Evolutionary conservation across 768 basidiomycete genomes (phyloP), one percentile per base, ranked within the genome.

Genomic region (Russula sp.): DNA sequence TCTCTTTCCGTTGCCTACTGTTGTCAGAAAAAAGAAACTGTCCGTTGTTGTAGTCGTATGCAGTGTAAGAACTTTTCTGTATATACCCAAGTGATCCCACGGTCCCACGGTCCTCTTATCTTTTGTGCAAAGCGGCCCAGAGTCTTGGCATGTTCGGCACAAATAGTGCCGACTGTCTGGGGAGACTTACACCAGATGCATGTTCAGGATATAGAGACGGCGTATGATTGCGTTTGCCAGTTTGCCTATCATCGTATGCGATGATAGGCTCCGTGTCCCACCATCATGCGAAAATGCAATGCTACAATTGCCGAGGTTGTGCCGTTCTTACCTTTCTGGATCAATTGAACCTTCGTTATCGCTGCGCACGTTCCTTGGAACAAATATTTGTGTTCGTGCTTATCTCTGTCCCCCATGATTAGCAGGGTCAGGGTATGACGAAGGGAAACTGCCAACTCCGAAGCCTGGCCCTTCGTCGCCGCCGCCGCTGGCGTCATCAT

Each of bases 341-440:
- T 46, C 24, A 11, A 44, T 61, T 36, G 13, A 46, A 50, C 32
- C 24, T 54, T 52, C 22, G 44, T 18, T 24, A 14, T 54, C 18
- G 16, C n/a, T 22, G 20, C 60, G 30, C 40, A 61, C 32, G 60
- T 61, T 54, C 9, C 51, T 34, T 0, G 8, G 26, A 50, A 36
- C 59, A 34, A 60, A 55, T 65, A 56, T 61, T 32, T 38, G 44
- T 40, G 24, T 13, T 56, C 14, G 38, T 61, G 32, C 64, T 65
- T 65, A 65, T 65, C 63, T 48, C 64, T 32, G 16, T 40, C n/a
- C 3, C 14, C 14, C 20, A 18, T 28, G 52, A 32, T 40, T 50
- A 32, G 24, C 40, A 54, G 59, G 64, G 32, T 46, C 34, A 56
- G 55, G 64, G 64, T 16, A 65, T 65, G 64, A 65, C 64, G 64